Evolutionary conservation across 1,139 yeast species (phyloP), one percentile per base, ranked within the genome.

Genomic region (Nakaseomyces glabratus): DNA sequence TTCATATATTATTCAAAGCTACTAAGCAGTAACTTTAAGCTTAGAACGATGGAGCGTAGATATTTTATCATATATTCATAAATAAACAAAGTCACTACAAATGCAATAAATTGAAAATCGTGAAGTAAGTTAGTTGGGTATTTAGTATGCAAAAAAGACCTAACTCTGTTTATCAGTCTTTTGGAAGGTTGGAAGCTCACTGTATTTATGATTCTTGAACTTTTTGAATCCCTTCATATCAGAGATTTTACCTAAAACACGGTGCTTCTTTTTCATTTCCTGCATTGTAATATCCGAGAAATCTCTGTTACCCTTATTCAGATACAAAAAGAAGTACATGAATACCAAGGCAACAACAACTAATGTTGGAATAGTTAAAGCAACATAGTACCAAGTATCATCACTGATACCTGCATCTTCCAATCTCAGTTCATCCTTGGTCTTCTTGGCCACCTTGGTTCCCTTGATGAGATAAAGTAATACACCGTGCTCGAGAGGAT

Each of bases 281-380:
- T 69, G 69, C 28, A 53, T 55, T 34, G 61, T 64, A 22, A 70
- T 50, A 23, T 51, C 59, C 3, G 69, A 57, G 31, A 71, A 57
- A 44, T 71, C 76, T 48, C 73, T 62, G 38, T 68, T 61, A 43
- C 63, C 66, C n/a, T 44, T 40, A 51, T 77, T 81, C 37, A 69
- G 40, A 46, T 61, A 63, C 9, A 78, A 67, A 54, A 81, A 79
- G 39, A 75, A 47, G 52, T 78, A 80, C 80, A 80, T 76, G 28
- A 67, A 63, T 29, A 76, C 61, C 2, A 70, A 76, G 15, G 76
- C 69, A 19, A 81, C 45, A n/a, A 74, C 58, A 20, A 81, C 84
- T 38, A 71, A 65, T 1, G 82, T 70, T n/a, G 95, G 95, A 54
- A 82, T 69, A 6, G 81, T 65, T 49, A 82, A 64, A 31, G 75